Conservation (phyloP, 192 early-diverging fungal species). For the Dissophora ornata region DNA sequence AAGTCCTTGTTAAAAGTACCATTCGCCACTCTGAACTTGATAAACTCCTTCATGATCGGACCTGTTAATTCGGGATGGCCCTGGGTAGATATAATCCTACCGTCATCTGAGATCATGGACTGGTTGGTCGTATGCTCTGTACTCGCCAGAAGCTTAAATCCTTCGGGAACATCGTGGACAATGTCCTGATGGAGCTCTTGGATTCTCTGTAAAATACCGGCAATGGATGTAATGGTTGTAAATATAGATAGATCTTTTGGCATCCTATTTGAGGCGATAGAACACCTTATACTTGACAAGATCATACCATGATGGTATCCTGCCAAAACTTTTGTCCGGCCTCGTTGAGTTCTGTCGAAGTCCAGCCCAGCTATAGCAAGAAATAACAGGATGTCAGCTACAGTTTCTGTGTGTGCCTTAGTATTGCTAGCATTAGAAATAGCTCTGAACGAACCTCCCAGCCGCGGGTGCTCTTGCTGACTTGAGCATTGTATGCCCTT, state of each 20-base stretch:
- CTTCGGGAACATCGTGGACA: conserved; percentile 69
- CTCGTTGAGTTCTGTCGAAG: conserved; percentile 46
- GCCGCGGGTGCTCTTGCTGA: conserved; percentile 67
- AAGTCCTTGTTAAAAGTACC: conserved; percentile 52
- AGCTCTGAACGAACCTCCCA: conserved; percentile 74
- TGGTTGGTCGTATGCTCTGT: conserved; percentile 71
- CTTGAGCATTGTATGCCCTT: conserved; percentile 69
- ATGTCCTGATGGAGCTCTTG: conserved; percentile 79
- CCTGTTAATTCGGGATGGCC: conserved; percentile 78
- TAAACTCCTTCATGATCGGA: conserved; percentile 54
- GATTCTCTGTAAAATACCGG: conserved; percentile 51
- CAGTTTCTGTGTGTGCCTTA: too few relatives aligned
- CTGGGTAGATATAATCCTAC: conserved; percentile 71
- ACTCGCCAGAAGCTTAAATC: conserved; percentile 66
- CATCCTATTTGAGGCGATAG: neutral
- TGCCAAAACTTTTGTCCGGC: conserved; percentile 52
- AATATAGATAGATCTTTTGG: neutral
- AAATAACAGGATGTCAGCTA: conserved; percentile 1
- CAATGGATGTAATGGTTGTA: neutral
- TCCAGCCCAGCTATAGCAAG: conserved; percentile 59
- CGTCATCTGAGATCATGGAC: conserved; percentile 66
- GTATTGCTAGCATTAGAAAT: too few relatives aligned
- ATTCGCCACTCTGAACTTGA: conserved; percentile 36
- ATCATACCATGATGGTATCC: conserved; percentile 18
- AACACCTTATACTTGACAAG: neutral